A percentile compares a stretch with the other conserved stretches of the same genome.
phyloP scores from a whole-genome alignment of 1,284 basidiomycete species.

The Pterulicium gracile region DNA sequence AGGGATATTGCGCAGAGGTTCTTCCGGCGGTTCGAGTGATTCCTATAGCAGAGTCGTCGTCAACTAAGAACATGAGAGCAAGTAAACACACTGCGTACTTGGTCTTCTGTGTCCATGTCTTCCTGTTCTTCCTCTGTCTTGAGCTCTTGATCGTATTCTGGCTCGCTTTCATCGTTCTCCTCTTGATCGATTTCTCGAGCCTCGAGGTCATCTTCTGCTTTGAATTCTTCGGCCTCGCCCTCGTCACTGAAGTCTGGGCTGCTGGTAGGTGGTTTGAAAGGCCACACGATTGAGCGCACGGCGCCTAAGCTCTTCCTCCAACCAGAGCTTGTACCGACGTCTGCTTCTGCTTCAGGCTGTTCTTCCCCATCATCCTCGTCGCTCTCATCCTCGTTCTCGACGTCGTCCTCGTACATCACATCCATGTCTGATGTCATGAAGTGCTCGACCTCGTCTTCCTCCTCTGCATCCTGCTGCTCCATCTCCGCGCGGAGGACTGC shows the following conservation, averaged over 20 bases:
- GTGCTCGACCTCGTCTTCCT: slow-evolving; percentile 31
- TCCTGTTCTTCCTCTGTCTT: background rate
- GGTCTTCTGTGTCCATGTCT: background rate
- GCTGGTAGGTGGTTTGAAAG: slow-evolving; percentile 15
- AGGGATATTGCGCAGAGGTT: slow-evolving; percentile 8
- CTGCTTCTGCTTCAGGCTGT: slow-evolving; percentile 19
- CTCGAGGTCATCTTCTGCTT: slow-evolving; percentile 10
- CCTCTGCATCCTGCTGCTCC: slow-evolving; percentile 32
- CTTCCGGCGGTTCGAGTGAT: background rate
- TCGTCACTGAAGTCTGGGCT: too few species aligned
- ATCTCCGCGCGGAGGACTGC: slow-evolving; percentile 29
- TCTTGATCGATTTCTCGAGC: slow-evolving; percentile 12
- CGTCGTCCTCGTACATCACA: slow-evolving; percentile 6
- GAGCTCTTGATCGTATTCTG: background rate
- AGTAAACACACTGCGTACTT: background rate
- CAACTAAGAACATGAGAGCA: background rate
- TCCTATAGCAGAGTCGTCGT: too few species aligned
- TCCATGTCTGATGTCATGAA: slow-evolving; percentile 23
- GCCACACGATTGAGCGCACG: slow-evolving; percentile 23
- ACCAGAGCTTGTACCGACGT: slow-evolving; percentile 16
- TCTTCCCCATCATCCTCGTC: slow-evolving; percentile 16
- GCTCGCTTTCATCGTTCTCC: slow-evolving; percentile 8
- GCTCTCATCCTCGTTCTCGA: slow-evolving; percentile 15
- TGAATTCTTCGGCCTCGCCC: slow-evolving; percentile 11
- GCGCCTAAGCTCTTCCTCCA: slow-evolving; percentile 28